These are phyloP conservation scores for Globisporangium nagaii DNA, from an alignment of 352 stramenopile species.

Conservation along the genomic window DNA sequence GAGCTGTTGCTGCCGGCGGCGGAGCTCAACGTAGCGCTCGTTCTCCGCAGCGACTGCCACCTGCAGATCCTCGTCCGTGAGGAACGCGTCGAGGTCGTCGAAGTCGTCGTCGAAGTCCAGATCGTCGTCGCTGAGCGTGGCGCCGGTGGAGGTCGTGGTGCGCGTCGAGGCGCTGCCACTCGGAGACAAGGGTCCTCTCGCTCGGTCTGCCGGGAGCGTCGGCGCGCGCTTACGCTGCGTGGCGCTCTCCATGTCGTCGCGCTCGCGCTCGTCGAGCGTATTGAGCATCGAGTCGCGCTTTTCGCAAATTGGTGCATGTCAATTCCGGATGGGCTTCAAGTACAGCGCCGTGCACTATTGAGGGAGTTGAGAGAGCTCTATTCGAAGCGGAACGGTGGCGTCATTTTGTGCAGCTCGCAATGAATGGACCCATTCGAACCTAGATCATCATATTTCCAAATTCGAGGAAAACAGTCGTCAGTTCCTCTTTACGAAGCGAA, in stretches of 20 bases:
- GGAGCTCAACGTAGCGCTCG: conserved; percentile 4
- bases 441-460: no score
- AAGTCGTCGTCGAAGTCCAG: background rate
- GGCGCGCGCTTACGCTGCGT: conserved; percentile 12
- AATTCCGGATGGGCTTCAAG: no score
- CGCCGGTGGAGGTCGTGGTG: background rate
- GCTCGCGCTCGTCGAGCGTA: no score
- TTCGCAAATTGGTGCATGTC: no score
- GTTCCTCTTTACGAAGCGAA: no score
- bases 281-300: no score
- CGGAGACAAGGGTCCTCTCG: background rate
- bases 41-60: conserved; percentile 5
- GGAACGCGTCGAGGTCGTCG: conserved; percentile 11
- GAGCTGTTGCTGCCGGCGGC: conserved; percentile 3
- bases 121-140: conserved; percentile 6
- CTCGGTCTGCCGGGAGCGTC: background rate
- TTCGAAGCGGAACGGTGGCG: no score
- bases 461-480: no score
- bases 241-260: conserved; percentile 4
- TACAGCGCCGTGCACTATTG: no score
- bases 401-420: no score
- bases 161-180: conserved; percentile 1
- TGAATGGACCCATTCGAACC: no score
- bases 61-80: conserved; percentile 8
- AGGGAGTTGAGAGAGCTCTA: no score